Evolutionary conservation across 2,329 filamentous ascomycete species (phyloP), one percentile per base, ranked within the genome.

Genomic region (Fusarium sp.): DNA sequence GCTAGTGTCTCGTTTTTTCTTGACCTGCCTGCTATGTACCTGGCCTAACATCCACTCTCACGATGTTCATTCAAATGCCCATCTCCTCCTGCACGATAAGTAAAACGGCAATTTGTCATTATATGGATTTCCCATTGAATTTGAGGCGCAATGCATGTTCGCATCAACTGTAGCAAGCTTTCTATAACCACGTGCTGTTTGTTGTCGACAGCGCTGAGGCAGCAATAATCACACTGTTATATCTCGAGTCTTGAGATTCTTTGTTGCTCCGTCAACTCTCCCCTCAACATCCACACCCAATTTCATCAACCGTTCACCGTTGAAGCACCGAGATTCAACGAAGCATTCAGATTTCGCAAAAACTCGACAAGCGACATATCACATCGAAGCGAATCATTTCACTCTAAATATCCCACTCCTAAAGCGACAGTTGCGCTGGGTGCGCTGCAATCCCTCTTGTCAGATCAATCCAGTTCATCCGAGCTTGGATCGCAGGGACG

Each of bases 401-500:
- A 16, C 23, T 25, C 7, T 4, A 10, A 9, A 6, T 25, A 27
- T 16, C 9, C 23, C 23, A n/a, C 4, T 6, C 42, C 27, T 23
- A 44, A 13, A 46, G 4, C 23, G 5, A 27, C 42, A 25, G 5
- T n/a, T 46, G 42, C 42, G 42, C 42, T 40, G 18, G 18, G 29
- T 34, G 49, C 49, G 29, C 49, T 27, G 2, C 27, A 51, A 13
- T 27, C 51, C n/a, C 51, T 36, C 14, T 42, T 50, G 56, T 51
- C 56, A 50, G 31, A 50, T 29, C 16, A 38, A 20, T n/a, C 18
- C 27, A 50, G 11, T 38, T 27, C 46, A 25, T 27, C 33, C 31
- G 55, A 73, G 65, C 71, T 72, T 65, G 59, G 71, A 75, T 75
- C 64, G 50, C 65, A 62, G 55, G 40, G 66, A 74, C 74, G 74